Conservation (phyloP, 179 eudicot species). For the Camellia oleifera region DNA sequence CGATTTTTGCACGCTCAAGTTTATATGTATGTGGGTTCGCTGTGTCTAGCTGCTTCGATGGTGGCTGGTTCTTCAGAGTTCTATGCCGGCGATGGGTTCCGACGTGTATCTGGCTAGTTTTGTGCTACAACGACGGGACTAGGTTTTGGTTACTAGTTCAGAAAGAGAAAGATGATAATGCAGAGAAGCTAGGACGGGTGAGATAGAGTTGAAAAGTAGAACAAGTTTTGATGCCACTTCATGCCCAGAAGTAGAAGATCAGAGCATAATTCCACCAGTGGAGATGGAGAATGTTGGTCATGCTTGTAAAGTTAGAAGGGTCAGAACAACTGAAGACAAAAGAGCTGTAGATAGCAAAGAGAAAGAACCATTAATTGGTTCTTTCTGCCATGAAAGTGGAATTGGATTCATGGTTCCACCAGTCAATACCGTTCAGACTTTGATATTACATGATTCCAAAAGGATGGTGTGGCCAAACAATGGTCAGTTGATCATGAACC, state of each 20-base stretch:
- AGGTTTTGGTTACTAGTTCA: not conserved
- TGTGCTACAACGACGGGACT: not conserved
- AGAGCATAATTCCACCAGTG: conserved; percentile 19
- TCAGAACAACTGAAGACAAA: conserved; percentile 21
- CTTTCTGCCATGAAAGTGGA: conserved; percentile 17
- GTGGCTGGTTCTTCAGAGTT: too few relatives aligned
- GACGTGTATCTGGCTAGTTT: too few relatives aligned
- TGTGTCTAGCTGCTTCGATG: too few relatives aligned
- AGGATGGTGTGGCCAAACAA: not conserved
- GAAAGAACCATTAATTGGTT: conserved; percentile 24
- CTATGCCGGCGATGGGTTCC: too few relatives aligned
- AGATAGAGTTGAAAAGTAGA: conserved; percentile 9
- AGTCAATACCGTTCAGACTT: conserved; percentile 11
- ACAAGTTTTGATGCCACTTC: conserved; percentile 15
- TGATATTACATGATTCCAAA: conserved; percentile 8
- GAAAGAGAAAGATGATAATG: not conserved
- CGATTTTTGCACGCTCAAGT: too few relatives aligned
- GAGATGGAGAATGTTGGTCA: conserved; percentile 22
- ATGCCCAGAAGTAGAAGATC: conserved; percentile 28
- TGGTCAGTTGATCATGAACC: too few relatives aligned
- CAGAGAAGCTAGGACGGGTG: conserved; percentile 21
- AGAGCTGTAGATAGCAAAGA: conserved; percentile 15
- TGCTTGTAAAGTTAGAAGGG: conserved; percentile 22
- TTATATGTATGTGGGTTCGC: too few relatives aligned
- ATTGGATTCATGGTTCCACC: conserved; percentile 17